Evolutionary conservation across 129 eudicot genomes (phyloP), one percentile per base, ranked within the genome.

Genomic region (Flaveria linearis): DNA sequence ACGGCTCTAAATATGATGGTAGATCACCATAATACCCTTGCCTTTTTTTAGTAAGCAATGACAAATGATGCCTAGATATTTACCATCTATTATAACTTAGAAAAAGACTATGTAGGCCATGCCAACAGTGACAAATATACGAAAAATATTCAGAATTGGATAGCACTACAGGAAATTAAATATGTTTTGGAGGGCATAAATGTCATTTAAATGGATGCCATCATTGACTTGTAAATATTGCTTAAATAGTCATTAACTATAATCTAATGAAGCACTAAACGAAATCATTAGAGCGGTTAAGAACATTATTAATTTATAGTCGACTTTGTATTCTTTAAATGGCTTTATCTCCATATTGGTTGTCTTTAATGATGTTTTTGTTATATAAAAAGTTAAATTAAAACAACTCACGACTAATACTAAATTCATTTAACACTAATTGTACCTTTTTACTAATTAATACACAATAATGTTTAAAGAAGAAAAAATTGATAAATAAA

Each of bases 151-250:
- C 14, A 50, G 73, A 23, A 69, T 7, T 28, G 18, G 61, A 14
- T 9, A 26, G 71, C 57, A 68, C n/a, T 49, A 78, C 61, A 58
- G 16, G 30, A 64, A 63, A 51, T 72, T 50, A 63, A 22, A 45
- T 42, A 41, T 18, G 13, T 46, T 55, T 73, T 64, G 36, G 68
- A 65, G 74, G 79, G 74, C 51, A 80, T 23, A 80, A 64, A 55
- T 22, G 83, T 73, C 50, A 65, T 73, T 71, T 2, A 5, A 22
- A 1, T 20, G 14, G 49, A 16, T 65, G 61, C 62, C 83, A 52
- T 80, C 74, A 72, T 79, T 63, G 78, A 79, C 78, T 73, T 73
- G 76, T 64, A 72, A 63, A 64, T 56, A 77, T 9, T 56, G 76
- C 81, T 56, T 58, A 68, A 69, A 46, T 69, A 36, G 49, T 69